These are phyloP conservation scores for Rhodosorus marinus DNA, from an alignment of 23 red algal genomes.

Conservation along the genomic window DNA sequence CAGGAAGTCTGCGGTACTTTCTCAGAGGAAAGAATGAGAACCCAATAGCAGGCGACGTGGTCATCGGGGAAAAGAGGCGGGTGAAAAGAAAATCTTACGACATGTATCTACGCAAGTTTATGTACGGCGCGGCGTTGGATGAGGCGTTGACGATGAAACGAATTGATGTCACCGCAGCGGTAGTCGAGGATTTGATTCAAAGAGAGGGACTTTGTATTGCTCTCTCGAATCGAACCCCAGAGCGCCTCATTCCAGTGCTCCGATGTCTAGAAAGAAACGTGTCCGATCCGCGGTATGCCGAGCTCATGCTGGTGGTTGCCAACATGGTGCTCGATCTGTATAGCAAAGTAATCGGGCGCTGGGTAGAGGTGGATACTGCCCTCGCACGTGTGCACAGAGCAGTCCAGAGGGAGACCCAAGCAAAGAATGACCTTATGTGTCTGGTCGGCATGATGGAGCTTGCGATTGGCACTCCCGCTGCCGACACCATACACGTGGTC, in stretches of 20 bases:
- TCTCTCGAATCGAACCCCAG: constrained; percentile 5
- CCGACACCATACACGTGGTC: no score
- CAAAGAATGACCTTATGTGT: no score
- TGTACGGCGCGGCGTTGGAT: background rate
- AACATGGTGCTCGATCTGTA: constrained; percentile 62
- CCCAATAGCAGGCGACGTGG: background rate
- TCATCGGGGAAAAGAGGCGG: background rate
- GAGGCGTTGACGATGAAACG: background rate
- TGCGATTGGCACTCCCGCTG: no score
- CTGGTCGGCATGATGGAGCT: no score
- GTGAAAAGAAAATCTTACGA: background rate
- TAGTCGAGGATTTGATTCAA: constrained; percentile 59
- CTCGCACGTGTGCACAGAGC: no score
- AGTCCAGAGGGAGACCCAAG: no score
- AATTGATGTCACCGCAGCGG: constrained; percentile 4
- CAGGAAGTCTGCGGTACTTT: constrained; percentile 8
- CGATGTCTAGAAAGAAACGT: constrained; percentile 21
- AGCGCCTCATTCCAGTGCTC: constrained; percentile 28
- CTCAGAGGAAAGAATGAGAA: background rate
- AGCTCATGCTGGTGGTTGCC: constrained; percentile 30
- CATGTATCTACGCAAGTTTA: background rate
- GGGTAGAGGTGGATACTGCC: no score
- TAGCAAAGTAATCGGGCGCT: no score
- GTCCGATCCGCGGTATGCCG: constrained; percentile 12
- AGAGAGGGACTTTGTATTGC: constrained; percentile 28